Evolutionary conservation across 768 basidiomycete species (phyloP).

Genomic region (Heimioporus sp.): DNA sequence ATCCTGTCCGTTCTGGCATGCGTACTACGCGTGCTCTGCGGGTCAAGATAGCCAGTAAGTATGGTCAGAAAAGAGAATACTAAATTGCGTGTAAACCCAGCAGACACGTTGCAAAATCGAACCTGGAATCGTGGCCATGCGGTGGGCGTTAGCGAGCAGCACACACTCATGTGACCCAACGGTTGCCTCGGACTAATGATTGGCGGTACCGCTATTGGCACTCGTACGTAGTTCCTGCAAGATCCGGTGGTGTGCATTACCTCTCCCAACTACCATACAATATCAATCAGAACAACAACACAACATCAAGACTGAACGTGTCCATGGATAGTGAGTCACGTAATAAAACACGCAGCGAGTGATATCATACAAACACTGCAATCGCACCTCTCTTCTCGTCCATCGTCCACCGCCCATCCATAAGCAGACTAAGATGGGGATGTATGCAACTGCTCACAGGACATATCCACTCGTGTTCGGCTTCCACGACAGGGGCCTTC

Average conservation of each 20-base stretch:
- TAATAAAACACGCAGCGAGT: constrained; percentile 13
- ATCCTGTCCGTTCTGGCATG: constrained; percentile 24
- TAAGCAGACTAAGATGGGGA: constrained; percentile 54
- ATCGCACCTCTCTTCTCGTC: constrained; percentile 46
- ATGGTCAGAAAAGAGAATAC: constrained; percentile 4
- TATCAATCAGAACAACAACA: no score
- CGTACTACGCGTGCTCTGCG: constrained; percentile 22
- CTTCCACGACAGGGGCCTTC: constrained; percentile 40
- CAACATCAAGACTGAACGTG: constrained; percentile 1
- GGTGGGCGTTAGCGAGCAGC: constrained; percentile 3
- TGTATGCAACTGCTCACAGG: constrained; percentile 58
- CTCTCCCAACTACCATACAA: neutral
- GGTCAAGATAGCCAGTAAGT: constrained; percentile 4
- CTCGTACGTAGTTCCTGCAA: no score
- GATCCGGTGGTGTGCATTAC: no score
- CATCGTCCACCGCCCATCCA: constrained; percentile 59
- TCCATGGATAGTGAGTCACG: constrained; percentile 7
- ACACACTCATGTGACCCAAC: neutral
- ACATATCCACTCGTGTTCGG: constrained; percentile 58
- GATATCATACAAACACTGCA: constrained; percentile 37
- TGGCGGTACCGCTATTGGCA: no score
- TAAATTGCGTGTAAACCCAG: constrained; percentile 9
- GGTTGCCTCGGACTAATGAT: no score
- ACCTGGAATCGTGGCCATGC: constrained; percentile 17
- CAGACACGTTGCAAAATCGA: constrained; percentile 21